These are phyloP conservation scores for Bruguiera hainesii DNA, from an alignment of 441 rosid species.

Conservation along the genomic window DNA sequence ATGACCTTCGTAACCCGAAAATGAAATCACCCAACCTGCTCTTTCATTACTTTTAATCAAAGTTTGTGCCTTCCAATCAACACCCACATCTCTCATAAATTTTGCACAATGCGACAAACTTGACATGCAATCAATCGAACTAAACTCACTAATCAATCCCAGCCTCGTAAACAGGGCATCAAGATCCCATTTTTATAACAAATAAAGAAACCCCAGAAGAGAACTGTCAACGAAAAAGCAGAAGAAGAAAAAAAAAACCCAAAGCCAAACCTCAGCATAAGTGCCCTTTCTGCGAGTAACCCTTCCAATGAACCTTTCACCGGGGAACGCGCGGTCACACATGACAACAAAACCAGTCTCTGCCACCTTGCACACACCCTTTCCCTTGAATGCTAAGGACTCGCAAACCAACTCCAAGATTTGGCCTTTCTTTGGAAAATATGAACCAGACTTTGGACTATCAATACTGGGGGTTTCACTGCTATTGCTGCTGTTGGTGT, in stretches of 20 bases:
- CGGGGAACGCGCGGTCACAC: slow-evolving; percentile 91
- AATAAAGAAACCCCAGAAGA: not conserved
- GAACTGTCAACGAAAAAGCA: not conserved
- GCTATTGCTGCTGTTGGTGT: slow-evolving; percentile 8
- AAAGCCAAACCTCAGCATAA: slow-evolving; percentile 63
- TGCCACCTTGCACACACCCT: slow-evolving; percentile 73
- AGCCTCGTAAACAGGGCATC: too few species aligned
- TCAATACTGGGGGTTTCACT: not conserved
- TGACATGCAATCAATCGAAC: too few species aligned
- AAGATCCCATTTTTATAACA: not conserved
- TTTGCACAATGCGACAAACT: too few species aligned
- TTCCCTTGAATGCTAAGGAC: slow-evolving; percentile 86
- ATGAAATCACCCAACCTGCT: too few species aligned
- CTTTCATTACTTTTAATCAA: too few species aligned
- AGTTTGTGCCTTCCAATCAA: too few species aligned
- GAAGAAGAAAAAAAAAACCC: not conserved
- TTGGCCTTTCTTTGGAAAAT: slow-evolving; percentile 77
- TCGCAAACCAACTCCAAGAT: slow-evolving; percentile 78
- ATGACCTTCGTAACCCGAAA: too few species aligned
- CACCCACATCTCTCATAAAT: too few species aligned
- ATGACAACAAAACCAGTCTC: slow-evolving; percentile 82
- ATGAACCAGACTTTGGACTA: slow-evolving; percentile 26
- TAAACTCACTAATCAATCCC: too few species aligned
- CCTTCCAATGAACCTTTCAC: slow-evolving; percentile 85
- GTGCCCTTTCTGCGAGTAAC: slow-evolving; percentile 75